Percentiles rank a stretch among this genome's conserved stretches.
phyloP scores from a whole-genome alignment of 2,329 filamentous ascomycete genomes.

The Orbilia quercus region DNA sequence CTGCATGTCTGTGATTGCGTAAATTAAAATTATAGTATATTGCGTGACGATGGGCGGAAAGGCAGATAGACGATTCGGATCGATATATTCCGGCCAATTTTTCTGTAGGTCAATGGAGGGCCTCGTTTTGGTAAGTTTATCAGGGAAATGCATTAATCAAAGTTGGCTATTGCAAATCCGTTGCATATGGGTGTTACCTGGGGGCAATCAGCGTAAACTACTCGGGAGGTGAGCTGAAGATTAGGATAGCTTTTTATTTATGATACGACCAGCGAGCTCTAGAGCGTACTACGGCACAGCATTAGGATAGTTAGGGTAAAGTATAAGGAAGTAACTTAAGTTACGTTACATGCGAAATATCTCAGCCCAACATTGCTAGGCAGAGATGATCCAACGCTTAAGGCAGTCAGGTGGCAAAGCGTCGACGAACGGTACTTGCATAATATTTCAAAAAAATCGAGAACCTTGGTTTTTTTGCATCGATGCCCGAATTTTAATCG shows the following conservation, averaged over 20 bases:
- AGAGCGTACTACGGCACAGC: slow-evolving; percentile 2
- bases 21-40: neutral
- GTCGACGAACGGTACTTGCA: neutral
- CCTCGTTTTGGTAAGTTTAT: too few species aligned
- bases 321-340: too few species aligned
- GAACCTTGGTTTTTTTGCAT: too few species aligned
- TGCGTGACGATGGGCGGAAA: neutral
- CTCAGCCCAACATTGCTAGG: neutral
- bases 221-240: too few species aligned
- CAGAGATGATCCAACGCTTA: slow-evolving; percentile 1
- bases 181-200: too few species aligned
- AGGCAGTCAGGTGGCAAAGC: neutral
- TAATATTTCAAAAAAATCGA: neutral
- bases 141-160: too few species aligned
- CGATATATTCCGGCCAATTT: neutral
- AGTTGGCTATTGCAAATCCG: too few species aligned
- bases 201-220: too few species aligned
- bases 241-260: neutral
- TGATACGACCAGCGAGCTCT: neutral
- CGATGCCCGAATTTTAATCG: too few species aligned
- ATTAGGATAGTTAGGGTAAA: neutral
- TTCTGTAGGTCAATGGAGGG: too few species aligned
- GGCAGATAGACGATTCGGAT: neutral
- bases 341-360: neutral
- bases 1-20: neutral